These are phyloP conservation scores for Ceratocystis alfenasii DNA, from an alignment of 2,329 filamentous ascomycete species.

Conservation along the genomic window DNA sequence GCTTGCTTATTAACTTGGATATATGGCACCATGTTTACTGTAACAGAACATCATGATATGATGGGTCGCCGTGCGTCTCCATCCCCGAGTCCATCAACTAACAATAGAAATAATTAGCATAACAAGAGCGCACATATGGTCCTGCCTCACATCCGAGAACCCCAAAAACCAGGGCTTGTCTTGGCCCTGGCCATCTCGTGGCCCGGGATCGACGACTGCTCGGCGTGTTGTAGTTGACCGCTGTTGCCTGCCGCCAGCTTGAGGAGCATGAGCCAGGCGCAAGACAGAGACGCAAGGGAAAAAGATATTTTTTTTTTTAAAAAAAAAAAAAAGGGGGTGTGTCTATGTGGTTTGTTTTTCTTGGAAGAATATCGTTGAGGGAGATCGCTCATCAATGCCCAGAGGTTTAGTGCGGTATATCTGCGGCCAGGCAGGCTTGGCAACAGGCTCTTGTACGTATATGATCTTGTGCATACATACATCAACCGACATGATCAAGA, in stretches of 20 bases:
- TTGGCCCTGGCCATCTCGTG: not conserved
- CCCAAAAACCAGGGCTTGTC: not conserved
- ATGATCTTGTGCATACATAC: not conserved
- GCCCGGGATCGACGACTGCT: not conserved
- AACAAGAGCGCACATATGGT: not conserved
- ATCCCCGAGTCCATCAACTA: not conserved
- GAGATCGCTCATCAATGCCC: not conserved
- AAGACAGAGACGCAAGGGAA: not conserved
- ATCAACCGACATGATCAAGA: not conserved
- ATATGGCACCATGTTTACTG: not conserved
- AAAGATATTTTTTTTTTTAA: not conserved
- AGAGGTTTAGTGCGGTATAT: not conserved
- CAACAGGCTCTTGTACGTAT: not conserved
- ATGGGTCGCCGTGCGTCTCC: not conserved
- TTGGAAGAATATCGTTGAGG: no score
- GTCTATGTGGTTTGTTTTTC: not conserved
- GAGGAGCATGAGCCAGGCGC: not conserved
- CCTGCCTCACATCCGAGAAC: not conserved
- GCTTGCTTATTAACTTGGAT: not conserved
- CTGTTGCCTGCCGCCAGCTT: not conserved
- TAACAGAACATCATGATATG: not conserved
- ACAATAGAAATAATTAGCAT: not conserved
- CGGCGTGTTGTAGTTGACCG: not conserved
- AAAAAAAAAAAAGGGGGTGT: not conserved
- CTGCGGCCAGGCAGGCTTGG: slow-evolving; percentile 3